phyloP scores from a whole-genome alignment of 164 flowering plant species.

The Platanus orientalis region DNA sequence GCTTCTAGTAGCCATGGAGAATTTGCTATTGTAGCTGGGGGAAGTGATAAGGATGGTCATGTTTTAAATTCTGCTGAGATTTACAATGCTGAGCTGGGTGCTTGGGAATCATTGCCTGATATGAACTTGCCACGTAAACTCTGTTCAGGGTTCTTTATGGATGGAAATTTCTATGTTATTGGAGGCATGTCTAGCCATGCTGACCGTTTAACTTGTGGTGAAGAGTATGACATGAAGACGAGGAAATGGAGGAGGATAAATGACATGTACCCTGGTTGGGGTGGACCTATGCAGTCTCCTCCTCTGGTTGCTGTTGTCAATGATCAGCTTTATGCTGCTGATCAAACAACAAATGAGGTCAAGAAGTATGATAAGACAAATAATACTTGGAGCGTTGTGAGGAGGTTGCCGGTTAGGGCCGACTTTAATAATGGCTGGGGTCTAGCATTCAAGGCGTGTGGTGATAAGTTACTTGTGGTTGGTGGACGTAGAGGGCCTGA shows the following conservation, averaged over 20 bases:
- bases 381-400: constrained; percentile 27
- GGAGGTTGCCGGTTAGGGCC: constrained; percentile 33
- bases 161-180: constrained; percentile 37
- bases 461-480: constrained; percentile 31
- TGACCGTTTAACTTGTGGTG: constrained; percentile 32
- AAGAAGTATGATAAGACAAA: constrained; percentile 36
- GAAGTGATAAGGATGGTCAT: constrained; percentile 28
- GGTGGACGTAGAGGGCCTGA: constrained; percentile 38
- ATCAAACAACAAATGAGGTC: constrained; percentile 30
- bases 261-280: constrained; percentile 27
- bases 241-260: constrained; percentile 33
- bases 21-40: constrained; percentile 39
- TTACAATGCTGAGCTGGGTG: constrained; percentile 29
- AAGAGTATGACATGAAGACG: constrained; percentile 31
- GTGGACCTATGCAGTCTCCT: constrained; percentile 23
- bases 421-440: constrained; percentile 45
- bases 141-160: constrained; percentile 44
- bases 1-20: constrained; percentile 39
- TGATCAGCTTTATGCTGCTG: constrained; percentile 38
- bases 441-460: constrained; percentile 41
- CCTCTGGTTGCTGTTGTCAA: constrained; percentile 45
- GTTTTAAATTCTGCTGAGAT: constrained; percentile 32
- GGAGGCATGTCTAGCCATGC: constrained; percentile 25
- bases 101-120: constrained; percentile 31
- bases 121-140: constrained; percentile 35